Conservation (phyloP, 2,329 filamentous ascomycete species). For the Huntiella decipiens region DNA sequence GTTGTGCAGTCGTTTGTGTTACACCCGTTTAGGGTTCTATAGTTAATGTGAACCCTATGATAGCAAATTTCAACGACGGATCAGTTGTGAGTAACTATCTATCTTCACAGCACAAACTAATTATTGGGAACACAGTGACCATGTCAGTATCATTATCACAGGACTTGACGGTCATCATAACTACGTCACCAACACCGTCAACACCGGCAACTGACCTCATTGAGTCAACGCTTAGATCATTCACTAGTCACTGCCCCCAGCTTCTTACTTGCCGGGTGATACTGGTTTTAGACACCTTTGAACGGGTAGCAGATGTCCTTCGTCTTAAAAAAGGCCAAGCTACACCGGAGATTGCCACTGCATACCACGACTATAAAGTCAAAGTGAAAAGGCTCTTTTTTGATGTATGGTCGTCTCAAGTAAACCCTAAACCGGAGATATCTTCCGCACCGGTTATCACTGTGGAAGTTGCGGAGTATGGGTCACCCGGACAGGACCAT, state of each 20-base stretch:
- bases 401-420: slow-evolving; percentile 8
- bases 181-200: slow-evolving; percentile 36
- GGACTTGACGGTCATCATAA: slow-evolving; percentile 24
- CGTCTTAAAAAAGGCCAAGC: slow-evolving; percentile 36
- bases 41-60: no score
- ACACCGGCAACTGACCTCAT: slow-evolving; percentile 32
- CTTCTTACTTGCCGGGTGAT: slow-evolving; percentile 26
- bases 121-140: no score
- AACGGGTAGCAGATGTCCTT: slow-evolving; percentile 23
- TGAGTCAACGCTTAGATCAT: slow-evolving; percentile 27
- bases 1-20: no score
- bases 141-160: background rate
- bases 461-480: slow-evolving; percentile 27
- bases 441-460: background rate
- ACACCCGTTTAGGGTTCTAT: no score
- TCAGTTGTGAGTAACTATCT: no score
- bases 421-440: no score
- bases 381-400: slow-evolving; percentile 25
- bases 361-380: slow-evolving; percentile 26
- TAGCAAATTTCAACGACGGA: no score
- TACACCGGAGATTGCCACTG: slow-evolving; percentile 24
- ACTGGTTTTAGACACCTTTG: slow-evolving; percentile 33
- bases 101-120: no score
- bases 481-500: slow-evolving; percentile 19
- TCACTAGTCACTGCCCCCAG: slow-evolving; percentile 22